Percentiles rank a stretch among this genome's conserved stretches.
Conservation (phyloP, 2,329 filamentous ascomycete species). For the Phyllosticta paracitricarpa region DNA sequence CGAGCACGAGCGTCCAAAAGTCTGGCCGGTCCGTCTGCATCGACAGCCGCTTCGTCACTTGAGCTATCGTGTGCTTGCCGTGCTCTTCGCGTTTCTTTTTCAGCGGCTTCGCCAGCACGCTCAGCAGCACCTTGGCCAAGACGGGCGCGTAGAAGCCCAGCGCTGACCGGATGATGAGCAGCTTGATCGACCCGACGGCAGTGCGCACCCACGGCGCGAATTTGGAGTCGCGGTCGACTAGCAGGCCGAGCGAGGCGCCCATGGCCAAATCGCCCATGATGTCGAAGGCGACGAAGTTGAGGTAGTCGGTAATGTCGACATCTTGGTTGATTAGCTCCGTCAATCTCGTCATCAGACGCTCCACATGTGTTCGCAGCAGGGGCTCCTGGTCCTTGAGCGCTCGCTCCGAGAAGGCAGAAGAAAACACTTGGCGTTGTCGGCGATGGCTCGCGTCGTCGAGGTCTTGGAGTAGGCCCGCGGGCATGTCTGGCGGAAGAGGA, state of each 20-base stretch:
- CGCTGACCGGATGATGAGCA: not conserved
- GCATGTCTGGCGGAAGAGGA: not conserved
- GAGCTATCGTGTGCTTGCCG: not conserved
- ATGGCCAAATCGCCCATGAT: constrained; percentile 19
- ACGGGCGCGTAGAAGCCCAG: not conserved
- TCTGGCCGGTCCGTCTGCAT: not conserved
- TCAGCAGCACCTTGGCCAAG: not conserved
- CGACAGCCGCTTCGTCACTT: not conserved
- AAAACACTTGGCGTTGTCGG: constrained; percentile 27
- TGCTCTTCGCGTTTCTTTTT: not conserved
- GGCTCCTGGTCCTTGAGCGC: constrained; percentile 31
- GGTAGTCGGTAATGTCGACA: constrained; percentile 23
- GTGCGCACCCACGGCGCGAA: constrained; percentile 21
- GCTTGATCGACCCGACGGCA: constrained; percentile 19
- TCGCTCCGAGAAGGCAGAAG: constrained; percentile 31
- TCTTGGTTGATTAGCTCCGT: constrained; percentile 20
- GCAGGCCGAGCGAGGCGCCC: constrained; percentile 15
- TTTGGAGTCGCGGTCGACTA: constrained; percentile 11
- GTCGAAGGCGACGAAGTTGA: constrained; percentile 18
- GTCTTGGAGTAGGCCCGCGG: constrained; percentile 1
- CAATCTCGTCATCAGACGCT: constrained; percentile 29
- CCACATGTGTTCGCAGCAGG: constrained; percentile 30
- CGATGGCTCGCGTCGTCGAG: constrained; percentile 31
- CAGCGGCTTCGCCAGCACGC: not conserved
- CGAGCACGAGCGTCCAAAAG: constrained; percentile 9